phyloP scores from a whole-genome alignment of 2,329 filamentous ascomycete species.

The Zasmidium cellare region DNA sequence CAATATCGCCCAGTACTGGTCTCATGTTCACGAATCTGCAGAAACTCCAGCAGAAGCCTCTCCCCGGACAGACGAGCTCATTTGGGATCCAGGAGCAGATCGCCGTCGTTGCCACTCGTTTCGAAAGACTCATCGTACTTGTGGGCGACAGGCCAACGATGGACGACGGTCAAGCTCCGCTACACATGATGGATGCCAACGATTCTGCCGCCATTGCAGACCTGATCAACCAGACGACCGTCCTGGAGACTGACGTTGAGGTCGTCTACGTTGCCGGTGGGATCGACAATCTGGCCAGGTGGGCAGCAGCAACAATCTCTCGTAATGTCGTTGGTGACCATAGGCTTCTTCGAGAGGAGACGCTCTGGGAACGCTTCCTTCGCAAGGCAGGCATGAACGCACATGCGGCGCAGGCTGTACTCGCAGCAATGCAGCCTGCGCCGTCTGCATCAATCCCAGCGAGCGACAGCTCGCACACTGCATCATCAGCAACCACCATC shows the following conservation, averaged over 20 bases:
- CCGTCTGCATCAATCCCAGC: not conserved
- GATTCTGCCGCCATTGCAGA: constrained; percentile 36
- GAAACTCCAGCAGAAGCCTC: constrained; percentile 68
- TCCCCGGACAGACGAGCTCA: constrained; percentile 59
- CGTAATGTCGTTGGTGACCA: constrained; percentile 24
- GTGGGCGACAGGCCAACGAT: not conserved
- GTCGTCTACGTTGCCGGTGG: constrained; percentile 44
- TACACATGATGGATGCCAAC: constrained; percentile 26
- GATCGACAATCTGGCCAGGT: constrained; percentile 39
- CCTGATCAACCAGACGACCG: constrained; percentile 46
- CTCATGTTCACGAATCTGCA: constrained; percentile 71
- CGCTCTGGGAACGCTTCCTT: constrained; percentile 67
- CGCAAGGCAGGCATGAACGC: constrained; percentile 67
- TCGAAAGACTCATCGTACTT: constrained; percentile 65
- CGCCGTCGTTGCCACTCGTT: constrained; percentile 54
- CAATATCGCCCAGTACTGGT: constrained; percentile 67
- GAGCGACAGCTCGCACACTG: not conserved
- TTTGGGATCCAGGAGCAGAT: constrained; percentile 58
- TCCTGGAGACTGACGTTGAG: constrained; percentile 39
- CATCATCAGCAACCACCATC: not conserved
- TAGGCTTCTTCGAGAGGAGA: constrained; percentile 51
- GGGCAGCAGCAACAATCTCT: constrained; percentile 46
- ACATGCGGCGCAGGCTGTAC: constrained; percentile 67
- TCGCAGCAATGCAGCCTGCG: constrained; percentile 48
- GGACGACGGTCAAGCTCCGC: not conserved